phyloP scores from a whole-genome alignment of 2,329 filamentous ascomycete species.

The Cadophora gregata region DNA sequence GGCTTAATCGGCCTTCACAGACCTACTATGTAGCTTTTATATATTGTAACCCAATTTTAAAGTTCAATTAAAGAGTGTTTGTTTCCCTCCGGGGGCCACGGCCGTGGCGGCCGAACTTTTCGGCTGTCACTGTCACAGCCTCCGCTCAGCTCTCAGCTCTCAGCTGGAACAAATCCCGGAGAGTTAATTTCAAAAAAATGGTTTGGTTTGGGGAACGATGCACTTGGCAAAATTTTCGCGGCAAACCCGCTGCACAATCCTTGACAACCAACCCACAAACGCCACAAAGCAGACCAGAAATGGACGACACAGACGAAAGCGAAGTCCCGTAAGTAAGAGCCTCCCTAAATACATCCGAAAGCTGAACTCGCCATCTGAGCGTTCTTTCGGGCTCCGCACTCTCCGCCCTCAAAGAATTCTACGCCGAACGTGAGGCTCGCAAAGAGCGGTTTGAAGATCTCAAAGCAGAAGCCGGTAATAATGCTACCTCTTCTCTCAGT shows the following conservation, averaged over 20 bases:
- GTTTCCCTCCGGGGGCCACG: no score
- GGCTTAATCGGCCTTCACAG: no score
- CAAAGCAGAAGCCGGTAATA: slow-evolving; percentile 64
- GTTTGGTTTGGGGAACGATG: no score
- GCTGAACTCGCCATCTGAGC: slow-evolving; percentile 46
- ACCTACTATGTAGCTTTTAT: no score
- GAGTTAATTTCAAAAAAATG: no score
- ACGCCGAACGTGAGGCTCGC: slow-evolving; percentile 71
- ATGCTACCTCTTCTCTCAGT: slow-evolving; percentile 47
- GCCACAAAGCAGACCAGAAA: slow-evolving; percentile 17
- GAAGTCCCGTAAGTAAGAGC: slow-evolving; percentile 29
- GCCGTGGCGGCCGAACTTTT: no score
- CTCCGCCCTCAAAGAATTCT: slow-evolving; percentile 75
- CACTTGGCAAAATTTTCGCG: slow-evolving; percentile 20
- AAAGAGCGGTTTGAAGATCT: slow-evolving; percentile 72
- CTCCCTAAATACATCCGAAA: not conserved
- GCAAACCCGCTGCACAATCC: slow-evolving; percentile 2
- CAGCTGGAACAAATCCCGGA: no score
- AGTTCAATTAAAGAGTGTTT: no score
- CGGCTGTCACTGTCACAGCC: no score
- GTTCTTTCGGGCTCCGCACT: slow-evolving; percentile 70
- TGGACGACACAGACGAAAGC: slow-evolving; percentile 31
- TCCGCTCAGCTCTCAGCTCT: no score
- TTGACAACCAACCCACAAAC: slow-evolving; percentile 1
- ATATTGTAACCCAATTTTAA: no score